These are phyloP conservation scores for Psophocarpus tetragonolobus DNA, from an alignment of 306 rosid species.

Conservation along the genomic window DNA sequence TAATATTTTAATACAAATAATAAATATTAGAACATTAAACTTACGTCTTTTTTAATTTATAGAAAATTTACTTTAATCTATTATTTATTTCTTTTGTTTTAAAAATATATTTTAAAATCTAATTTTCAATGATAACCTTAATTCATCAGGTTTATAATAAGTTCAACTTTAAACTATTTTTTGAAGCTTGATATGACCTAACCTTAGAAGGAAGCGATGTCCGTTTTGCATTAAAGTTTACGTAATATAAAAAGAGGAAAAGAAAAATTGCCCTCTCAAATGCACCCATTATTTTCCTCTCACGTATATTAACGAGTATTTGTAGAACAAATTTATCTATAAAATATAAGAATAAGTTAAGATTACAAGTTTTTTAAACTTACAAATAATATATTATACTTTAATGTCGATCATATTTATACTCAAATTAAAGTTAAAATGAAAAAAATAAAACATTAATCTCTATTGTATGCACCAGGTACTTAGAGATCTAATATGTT, in stretches of 20 bases:
- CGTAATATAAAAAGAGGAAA: background rate
- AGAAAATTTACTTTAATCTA: background rate
- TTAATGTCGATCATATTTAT: background rate
- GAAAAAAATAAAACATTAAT: background rate
- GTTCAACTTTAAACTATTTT: background rate
- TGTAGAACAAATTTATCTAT: background rate
- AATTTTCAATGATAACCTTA: background rate
- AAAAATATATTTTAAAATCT: background rate
- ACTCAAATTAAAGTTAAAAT: background rate
- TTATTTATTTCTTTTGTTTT: background rate
- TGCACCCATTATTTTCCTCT: background rate
- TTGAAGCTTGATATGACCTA: background rate
- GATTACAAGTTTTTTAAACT: background rate
- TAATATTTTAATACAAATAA: background rate
- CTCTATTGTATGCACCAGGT: background rate
- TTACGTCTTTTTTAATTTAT: too few relatives aligned
- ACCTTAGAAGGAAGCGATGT: background rate
- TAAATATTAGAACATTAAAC: background rate
- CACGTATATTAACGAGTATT: background rate
- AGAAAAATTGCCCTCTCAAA: background rate
- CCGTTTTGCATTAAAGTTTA: background rate
- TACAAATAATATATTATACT: background rate
- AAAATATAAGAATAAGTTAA: background rate
- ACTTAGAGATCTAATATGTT: background rate
- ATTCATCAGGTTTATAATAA: background rate